phyloP scores from a whole-genome alignment of 768 basidiomycete species.

The Saitozyma sp. region DNA sequence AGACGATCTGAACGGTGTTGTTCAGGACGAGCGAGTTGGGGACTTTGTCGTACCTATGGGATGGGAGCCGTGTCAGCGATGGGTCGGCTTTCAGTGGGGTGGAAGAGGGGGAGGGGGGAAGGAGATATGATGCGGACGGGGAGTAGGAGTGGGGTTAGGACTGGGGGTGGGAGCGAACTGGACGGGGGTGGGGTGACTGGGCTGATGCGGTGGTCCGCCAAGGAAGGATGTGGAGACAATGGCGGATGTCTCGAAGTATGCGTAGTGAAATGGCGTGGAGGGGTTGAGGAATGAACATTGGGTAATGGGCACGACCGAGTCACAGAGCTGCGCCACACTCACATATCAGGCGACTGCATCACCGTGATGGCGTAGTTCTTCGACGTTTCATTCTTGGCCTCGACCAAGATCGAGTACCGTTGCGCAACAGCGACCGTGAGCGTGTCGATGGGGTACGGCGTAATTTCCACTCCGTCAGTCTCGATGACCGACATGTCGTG shows the following conservation, averaged over 20 bases:
- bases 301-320: too few relatives aligned
- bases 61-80: slow-evolving; percentile 22
- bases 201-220: too few relatives aligned
- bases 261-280: too few relatives aligned
- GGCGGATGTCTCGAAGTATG: too few relatives aligned
- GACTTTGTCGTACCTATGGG: slow-evolving; percentile 80
- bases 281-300: too few relatives aligned
- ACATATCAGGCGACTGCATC: slow-evolving; percentile 71
- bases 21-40: slow-evolving; percentile 75
- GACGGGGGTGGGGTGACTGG: too few relatives aligned
- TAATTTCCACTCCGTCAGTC: slow-evolving; percentile 61
- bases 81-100: background rate
- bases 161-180: too few relatives aligned
- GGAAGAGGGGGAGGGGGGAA: background rate
- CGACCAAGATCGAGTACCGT: slow-evolving; percentile 88
- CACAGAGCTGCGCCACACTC: too few relatives aligned
- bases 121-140: too few relatives aligned
- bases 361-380: slow-evolving; percentile 74
- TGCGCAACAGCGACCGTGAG: slow-evolving; percentile 81
- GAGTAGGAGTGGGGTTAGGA: too few relatives aligned
- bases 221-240: too few relatives aligned
- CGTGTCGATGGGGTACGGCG: slow-evolving; percentile 70
- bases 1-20: slow-evolving; percentile 78
- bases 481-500: slow-evolving; percentile 56
- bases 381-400: slow-evolving; percentile 79